Evolutionary conservation across 2,329 filamentous ascomycete genomes (phyloP).

Genomic region (Phialophora tarda): DNA sequence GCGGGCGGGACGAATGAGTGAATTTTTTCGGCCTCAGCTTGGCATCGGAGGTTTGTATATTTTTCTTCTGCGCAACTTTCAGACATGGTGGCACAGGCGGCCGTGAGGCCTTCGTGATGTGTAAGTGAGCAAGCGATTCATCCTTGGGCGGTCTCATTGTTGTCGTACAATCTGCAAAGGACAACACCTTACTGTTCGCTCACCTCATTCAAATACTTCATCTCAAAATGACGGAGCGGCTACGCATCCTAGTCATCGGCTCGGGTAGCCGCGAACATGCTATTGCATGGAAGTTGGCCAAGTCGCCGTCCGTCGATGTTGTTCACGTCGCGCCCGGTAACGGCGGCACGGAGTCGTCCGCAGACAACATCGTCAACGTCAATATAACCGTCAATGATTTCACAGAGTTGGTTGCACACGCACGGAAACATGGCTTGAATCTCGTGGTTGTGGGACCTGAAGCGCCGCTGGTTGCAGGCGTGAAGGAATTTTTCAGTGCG

Average conservation of each 20-base stretch:
- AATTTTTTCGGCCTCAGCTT: conserved; percentile 9
- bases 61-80: conserved; percentile 7
- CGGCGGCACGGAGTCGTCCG: conserved; percentile 69
- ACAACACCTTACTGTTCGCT: background rate
- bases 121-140: background rate
- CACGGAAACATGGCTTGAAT: conserved; percentile 74
- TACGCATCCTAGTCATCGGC: conserved; percentile 83
- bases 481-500: conserved; percentile 79
- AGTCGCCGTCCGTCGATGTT: conserved; percentile 77
- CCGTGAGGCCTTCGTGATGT: background rate
- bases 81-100: background rate
- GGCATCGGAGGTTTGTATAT: conserved; percentile 9
- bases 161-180: background rate
- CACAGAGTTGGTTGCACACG: conserved; percentile 73
- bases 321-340: conserved; percentile 78
- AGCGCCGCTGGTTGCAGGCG: conserved; percentile 88
- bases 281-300: conserved; percentile 88
- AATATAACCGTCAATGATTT: conserved; percentile 78
- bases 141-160: background rate
- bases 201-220: background rate
- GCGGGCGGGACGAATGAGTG: background rate
- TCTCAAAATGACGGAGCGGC: conserved; percentile 45
- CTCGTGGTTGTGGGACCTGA: conserved; percentile 91
- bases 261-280: conserved; percentile 95
- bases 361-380: conserved; percentile 73